phyloP scores from a whole-genome alignment of 2,329 filamentous ascomycete genomes.

The Penicillium sp. region DNA sequence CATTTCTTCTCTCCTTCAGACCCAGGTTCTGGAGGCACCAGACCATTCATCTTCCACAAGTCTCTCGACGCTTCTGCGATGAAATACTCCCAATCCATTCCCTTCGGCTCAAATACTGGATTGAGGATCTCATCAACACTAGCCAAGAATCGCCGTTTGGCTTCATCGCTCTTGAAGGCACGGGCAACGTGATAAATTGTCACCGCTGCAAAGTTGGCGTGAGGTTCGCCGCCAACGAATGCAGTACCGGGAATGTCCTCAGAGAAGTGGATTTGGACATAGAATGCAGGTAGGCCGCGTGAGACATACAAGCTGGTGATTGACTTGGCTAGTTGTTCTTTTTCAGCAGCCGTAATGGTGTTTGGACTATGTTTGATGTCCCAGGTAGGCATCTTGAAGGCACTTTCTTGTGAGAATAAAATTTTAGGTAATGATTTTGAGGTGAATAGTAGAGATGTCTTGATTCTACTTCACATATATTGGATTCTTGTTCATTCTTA shows the following conservation, averaged over 20 bases:
- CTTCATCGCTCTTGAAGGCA: constrained; percentile 5
- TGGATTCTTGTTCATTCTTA: background rate
- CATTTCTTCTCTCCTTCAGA: constrained; percentile 3
- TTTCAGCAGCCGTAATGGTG: background rate
- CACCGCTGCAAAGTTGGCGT: background rate
- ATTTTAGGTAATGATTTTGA: background rate
- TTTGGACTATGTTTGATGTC: background rate
- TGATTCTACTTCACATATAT: background rate
- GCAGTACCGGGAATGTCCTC: background rate
- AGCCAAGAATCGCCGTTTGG: background rate
- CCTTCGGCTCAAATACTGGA: constrained; percentile 3
- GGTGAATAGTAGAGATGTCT: background rate
- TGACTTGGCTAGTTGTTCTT: constrained; percentile 4
- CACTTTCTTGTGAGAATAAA: background rate
- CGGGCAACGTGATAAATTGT: constrained; percentile 8
- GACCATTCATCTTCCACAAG: constrained; percentile 12
- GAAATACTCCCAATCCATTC: constrained; percentile 14
- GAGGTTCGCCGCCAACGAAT: background rate
- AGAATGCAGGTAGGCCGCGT: background rate
- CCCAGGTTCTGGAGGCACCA: constrained; percentile 1
- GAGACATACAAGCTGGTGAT: constrained; percentile 4
- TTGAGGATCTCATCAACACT: background rate
- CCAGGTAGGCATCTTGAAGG: background rate
- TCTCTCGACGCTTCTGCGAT: constrained; percentile 8
- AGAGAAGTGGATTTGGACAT: background rate